phyloP scores from a whole-genome alignment of 345 rosid species.

The Lenwebbia sp. region DNA sequence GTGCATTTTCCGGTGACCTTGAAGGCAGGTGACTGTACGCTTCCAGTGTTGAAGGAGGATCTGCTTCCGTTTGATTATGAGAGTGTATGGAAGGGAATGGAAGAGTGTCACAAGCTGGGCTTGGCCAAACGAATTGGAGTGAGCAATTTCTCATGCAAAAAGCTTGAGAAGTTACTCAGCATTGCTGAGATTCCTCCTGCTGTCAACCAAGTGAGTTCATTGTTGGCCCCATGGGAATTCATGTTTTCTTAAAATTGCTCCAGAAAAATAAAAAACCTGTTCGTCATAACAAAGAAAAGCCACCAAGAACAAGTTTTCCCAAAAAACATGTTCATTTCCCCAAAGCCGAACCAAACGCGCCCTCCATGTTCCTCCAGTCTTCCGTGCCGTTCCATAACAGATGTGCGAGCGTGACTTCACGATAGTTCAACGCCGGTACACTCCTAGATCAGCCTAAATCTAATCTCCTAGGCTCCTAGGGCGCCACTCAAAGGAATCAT shows the following conservation, averaged over 20 bases:
- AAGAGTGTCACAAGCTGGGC: conserved; percentile 22
- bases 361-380: not conserved
- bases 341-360: too few relatives aligned
- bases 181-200: conserved; percentile 19
- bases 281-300: not conserved
- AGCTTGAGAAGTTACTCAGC: conserved; percentile 18
- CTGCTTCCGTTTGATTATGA: conserved; percentile 9
- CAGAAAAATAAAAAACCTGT: not conserved
- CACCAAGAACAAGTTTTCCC: not conserved
- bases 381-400: not conserved
- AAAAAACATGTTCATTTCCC: not conserved
- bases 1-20: conserved; percentile 12
- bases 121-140: conserved; percentile 28
- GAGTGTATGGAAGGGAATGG: conserved; percentile 31
- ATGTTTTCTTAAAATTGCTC: not conserved
- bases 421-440: not conserved
- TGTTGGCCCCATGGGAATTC: not conserved
- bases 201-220: conserved; percentile 20
- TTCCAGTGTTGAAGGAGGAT: not conserved
- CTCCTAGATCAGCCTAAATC: not conserved
- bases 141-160: conserved; percentile 23
- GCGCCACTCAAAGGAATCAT: not conserved
- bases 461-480: not conserved
- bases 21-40: not conserved
- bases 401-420: not conserved